Conservation (phyloP, 441 rosid genomes). For the Aquilaria agallochum region DNA sequence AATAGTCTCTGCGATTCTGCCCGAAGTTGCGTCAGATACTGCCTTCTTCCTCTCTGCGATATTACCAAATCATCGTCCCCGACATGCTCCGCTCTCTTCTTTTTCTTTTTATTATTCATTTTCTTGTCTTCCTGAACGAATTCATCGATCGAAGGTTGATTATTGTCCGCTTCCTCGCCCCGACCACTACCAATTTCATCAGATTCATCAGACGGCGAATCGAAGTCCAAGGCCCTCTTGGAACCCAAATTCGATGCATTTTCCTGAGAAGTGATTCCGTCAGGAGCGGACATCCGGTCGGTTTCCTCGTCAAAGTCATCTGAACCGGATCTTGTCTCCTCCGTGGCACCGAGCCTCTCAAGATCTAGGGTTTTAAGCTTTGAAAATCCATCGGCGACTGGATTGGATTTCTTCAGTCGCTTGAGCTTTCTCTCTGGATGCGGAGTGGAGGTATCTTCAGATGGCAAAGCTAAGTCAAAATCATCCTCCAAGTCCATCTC, state of each 20-base stretch:
- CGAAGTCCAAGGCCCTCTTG: constrained; percentile 48
- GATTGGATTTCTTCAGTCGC: constrained; percentile 55
- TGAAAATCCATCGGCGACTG: constrained; percentile 16
- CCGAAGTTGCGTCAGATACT: constrained; percentile 53
- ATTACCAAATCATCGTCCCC: constrained; percentile 31
- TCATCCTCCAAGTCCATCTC: constrained; percentile 54
- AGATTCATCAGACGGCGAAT: constrained; percentile 26
- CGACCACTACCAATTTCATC: constrained; percentile 18
- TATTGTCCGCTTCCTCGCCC: constrained; percentile 15
- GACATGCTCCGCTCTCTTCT: constrained; percentile 31
- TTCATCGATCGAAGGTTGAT: constrained; percentile 13
- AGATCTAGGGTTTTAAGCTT: constrained; percentile 17
- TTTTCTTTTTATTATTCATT: constrained; percentile 26
- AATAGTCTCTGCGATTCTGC: constrained; percentile 86
- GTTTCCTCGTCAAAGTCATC: constrained; percentile 29
- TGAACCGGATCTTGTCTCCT: constrained; percentile 17
- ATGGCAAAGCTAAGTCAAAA: constrained; percentile 38
- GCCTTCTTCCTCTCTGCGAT: constrained; percentile 57
- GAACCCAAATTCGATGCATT: constrained; percentile 25
- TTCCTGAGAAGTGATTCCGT: constrained; percentile 24
- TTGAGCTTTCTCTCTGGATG: constrained; percentile 48
- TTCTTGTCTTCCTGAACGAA: constrained; percentile 16
- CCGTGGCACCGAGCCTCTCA: constrained; percentile 10
- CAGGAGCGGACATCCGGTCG: constrained; percentile 25
- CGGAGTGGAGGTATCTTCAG: constrained; percentile 36